Evolutionary conservation across 257 asterid genomes (phyloP), one percentile per base, ranked within the genome.

Genomic region (Salvia hispanica): DNA sequence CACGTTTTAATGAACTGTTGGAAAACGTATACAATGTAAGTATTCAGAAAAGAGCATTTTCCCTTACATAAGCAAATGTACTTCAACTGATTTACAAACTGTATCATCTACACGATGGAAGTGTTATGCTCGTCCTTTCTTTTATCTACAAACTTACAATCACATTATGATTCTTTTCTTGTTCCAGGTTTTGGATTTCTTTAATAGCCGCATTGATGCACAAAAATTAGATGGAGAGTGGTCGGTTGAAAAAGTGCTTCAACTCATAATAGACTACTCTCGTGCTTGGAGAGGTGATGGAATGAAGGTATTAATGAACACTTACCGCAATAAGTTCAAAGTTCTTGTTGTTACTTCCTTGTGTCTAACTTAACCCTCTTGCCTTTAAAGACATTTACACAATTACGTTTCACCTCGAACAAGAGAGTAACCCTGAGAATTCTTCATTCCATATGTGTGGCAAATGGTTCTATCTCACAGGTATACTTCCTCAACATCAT

Each of bases 211-310:
- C 18, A 86, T 91, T 75, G 97, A 94, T 86, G 85, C 96, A 4
- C 96, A 89, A 39, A 74, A 84, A 61, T 71, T 67, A 78, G 95
- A 84, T 18, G 90, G 90, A 61, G 96, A 91, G 67, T 89, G 97
- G 96, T 94, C 96, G 7, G 99, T 91, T 64, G 99, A 91, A 83
- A 94, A 89, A 81, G 95, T 94, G 72, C 93, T 94, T 54, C 82
- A 94, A 84, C 79, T 89, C 71, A 87, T 94, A 71, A 71, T 87
- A 33, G 84, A 80, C 73, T 84, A 87, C 73, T 86, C 96, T 70
- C 84, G 98, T 70, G 87, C 94, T 47, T 94, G 99, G 99, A 86
- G 98, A 79, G 99, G 96, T 40, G 99, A 91, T 60, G 98, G 99
- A 79, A 83, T 94, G 88, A 94, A 87, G 94, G 97, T 91, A 71